phyloP scores from a whole-genome alignment of 129 eudicot genomes.

The Escallonia herrerae region DNA sequence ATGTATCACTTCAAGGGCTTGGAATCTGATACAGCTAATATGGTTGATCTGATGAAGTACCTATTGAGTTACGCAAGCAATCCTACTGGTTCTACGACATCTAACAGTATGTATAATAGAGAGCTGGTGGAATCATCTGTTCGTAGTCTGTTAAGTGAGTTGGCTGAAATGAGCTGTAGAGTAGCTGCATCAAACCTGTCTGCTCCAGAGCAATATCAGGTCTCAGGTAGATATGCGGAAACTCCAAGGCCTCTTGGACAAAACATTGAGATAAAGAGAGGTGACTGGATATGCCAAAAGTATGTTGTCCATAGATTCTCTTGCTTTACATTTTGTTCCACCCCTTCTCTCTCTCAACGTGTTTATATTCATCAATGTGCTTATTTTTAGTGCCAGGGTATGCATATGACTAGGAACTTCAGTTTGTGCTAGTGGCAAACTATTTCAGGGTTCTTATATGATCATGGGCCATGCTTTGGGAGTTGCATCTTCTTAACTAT shows the following conservation, averaged over 20 bases:
- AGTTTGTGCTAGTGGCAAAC: too few species aligned
- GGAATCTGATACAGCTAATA: constrained; percentile 49
- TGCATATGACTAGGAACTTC: too few species aligned
- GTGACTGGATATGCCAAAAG: constrained; percentile 91
- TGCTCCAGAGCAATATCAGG: constrained; percentile 25
- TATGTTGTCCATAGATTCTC: constrained; percentile 23
- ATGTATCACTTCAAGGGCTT: constrained; percentile 30
- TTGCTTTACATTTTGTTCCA: background rate
- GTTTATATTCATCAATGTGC: too few species aligned
- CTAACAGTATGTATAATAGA: constrained; percentile 22
- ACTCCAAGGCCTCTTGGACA: constrained; percentile 36
- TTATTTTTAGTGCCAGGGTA: too few species aligned
- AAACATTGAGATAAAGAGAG: constrained; percentile 63
- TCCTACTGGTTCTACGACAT: constrained; percentile 50
- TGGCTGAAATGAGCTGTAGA: constrained; percentile 29
- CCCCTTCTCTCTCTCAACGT: background rate
- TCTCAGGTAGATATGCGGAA: constrained; percentile 24
- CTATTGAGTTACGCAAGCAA: constrained; percentile 80
- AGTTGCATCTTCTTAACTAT: background rate
- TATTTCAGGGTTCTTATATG: background rate
- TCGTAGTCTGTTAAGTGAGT: constrained; percentile 56
- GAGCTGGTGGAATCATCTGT: constrained; percentile 62
- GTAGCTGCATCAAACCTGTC: constrained; percentile 14
- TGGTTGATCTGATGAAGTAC: constrained; percentile 76
- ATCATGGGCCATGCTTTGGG: background rate